These are phyloP conservation scores for Marasmius tenuissimus DNA, from an alignment of 1,284 basidiomycete species.

Conservation along the genomic window DNA sequence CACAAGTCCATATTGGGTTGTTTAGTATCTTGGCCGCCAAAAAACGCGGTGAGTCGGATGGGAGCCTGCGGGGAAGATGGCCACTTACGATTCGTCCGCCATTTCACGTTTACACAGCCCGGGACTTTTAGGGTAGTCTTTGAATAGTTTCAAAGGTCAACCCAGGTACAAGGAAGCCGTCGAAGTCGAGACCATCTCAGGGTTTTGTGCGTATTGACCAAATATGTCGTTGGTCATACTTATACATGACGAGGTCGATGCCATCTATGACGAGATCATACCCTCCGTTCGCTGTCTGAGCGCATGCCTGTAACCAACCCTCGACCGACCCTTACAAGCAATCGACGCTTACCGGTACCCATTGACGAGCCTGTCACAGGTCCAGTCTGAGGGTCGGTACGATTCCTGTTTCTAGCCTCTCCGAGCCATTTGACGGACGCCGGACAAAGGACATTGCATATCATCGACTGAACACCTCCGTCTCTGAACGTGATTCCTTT, in stretches of 20 bases:
- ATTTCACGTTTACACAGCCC: constrained; percentile 75
- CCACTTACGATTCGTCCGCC: constrained; percentile 85
- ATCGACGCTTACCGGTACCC: too few species aligned
- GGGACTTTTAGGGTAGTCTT: constrained; percentile 50
- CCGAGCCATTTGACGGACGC: constrained; percentile 46
- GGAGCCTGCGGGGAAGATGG: constrained; percentile 13
- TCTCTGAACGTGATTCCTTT: constrained; percentile 62
- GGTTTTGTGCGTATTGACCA: constrained; percentile 63
- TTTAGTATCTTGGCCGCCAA: constrained; percentile 83
- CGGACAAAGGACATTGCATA: constrained; percentile 66
- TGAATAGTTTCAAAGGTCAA: constrained; percentile 61
- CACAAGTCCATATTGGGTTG: constrained; percentile 86
- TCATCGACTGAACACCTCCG: constrained; percentile 56
- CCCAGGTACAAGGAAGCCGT: constrained; percentile 82
- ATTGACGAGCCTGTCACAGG: too few species aligned
- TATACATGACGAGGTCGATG: constrained; percentile 34
- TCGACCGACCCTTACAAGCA: too few species aligned
- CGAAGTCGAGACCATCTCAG: constrained; percentile 82
- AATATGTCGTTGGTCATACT: constrained; percentile 53
- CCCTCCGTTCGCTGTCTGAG: background rate
- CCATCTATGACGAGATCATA: constrained; percentile 19
- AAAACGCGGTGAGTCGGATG: background rate
- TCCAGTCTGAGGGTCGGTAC: background rate
- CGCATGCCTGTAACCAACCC: too few species aligned
- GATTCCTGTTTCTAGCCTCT: constrained; percentile 17